phyloP scores from a whole-genome alignment of 306 rosid species.

The Prunus mume region DNA sequence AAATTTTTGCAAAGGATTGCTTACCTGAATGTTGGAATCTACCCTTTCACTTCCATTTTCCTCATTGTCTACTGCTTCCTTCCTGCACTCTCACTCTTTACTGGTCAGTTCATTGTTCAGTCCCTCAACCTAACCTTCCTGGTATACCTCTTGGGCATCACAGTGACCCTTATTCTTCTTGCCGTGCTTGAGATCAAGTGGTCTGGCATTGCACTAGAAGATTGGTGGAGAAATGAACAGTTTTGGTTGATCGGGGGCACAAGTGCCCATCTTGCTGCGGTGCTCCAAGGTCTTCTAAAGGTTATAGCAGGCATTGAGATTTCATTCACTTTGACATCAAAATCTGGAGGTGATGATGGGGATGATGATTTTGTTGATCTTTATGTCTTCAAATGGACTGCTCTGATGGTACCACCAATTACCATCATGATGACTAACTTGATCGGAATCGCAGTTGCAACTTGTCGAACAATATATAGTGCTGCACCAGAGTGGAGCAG shows the following conservation, averaged over 20 bases:
- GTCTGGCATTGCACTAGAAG: conserved; percentile 68
- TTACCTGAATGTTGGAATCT: conserved; percentile 73
- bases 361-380: conserved; percentile 62
- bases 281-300: conserved; percentile 70
- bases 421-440: conserved; percentile 66
- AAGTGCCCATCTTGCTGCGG: conserved; percentile 80
- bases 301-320: conserved; percentile 74
- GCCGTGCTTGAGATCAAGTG: conserved; percentile 72
- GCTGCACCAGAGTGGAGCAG: conserved; percentile 46
- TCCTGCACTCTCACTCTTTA: conserved; percentile 75
- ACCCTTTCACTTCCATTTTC: conserved; percentile 76
- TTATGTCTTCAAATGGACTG: conserved; percentile 59
- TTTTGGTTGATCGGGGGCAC: conserved; percentile 89
- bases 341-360: conserved; percentile 53
- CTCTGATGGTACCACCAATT: conserved; percentile 66
- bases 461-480: conserved; percentile 58
- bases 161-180: conserved; percentile 58
- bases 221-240: conserved; percentile 88
- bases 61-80: conserved; percentile 78
- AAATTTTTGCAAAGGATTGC: conserved; percentile 64
- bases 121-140: conserved; percentile 55
- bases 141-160: conserved; percentile 62
- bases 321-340: conserved; percentile 76
- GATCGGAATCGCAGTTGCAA: conserved; percentile 57
- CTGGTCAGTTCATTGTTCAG: conserved; percentile 66